Conservation (phyloP, 805 yeast genomes). For the Candida chilensis region DNA sequence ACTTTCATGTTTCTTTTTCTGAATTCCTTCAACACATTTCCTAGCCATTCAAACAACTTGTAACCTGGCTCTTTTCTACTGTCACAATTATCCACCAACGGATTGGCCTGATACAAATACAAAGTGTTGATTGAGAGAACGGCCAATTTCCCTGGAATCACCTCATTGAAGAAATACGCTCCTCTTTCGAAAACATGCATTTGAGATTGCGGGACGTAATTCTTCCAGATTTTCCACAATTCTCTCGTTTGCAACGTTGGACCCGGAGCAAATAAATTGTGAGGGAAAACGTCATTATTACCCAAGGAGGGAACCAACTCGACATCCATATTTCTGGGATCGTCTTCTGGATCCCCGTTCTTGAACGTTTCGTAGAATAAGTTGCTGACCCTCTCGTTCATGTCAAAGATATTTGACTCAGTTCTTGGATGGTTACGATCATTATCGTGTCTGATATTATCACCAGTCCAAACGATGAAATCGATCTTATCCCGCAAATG, state of each 20-base stretch:
- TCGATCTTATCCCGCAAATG: constrained; percentile 71
- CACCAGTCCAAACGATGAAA: constrained; percentile 89
- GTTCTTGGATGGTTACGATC: constrained; percentile 70
- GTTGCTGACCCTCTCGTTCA: constrained; percentile 51
- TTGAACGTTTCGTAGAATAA: constrained; percentile 44
- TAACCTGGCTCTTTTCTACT: constrained; percentile 71
- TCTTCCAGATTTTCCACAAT: constrained; percentile 63
- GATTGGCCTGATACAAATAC: constrained; percentile 68
- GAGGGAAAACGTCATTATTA: constrained; percentile 86
- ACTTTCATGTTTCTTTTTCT: constrained; percentile 71
- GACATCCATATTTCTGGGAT: constrained; percentile 34
- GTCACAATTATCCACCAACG: constrained; percentile 77
- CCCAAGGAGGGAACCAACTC: constrained; percentile 67
- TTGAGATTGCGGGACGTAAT: constrained; percentile 70
- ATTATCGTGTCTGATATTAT: constrained; percentile 77
- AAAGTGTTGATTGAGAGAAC: constrained; percentile 73
- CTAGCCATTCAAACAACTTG: constrained; percentile 69
- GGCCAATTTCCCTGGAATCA: constrained; percentile 74
- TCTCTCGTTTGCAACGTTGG: constrained; percentile 86
- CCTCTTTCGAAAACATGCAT: constrained; percentile 67
- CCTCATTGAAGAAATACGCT: constrained; percentile 66
- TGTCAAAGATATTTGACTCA: constrained; percentile 59
- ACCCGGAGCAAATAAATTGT: constrained; percentile 76
- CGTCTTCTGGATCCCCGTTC: constrained; percentile 28
- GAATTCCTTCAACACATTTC: constrained; percentile 63